Evolutionary conservation across 495 filamentous ascomycete genomes (phyloP), one percentile per base, ranked within the genome.

Genomic region (Xylaria acuta): DNA sequence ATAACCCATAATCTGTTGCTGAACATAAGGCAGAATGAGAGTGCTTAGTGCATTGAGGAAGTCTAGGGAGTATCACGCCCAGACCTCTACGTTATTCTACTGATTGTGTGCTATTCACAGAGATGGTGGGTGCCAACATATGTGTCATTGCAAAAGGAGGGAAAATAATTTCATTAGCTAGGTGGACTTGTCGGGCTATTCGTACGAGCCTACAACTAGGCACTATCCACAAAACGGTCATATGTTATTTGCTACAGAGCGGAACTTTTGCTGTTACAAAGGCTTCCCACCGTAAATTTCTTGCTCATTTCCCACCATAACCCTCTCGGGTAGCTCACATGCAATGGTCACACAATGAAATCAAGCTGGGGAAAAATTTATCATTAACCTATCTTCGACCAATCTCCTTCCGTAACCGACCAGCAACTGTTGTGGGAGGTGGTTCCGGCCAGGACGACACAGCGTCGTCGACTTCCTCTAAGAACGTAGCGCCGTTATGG

Each of bases 391-490:
- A 87, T 72, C 80, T 77, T 75, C 87, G 83, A 36, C 86, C 87
- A 53, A 87, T 77, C 75, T 93, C 92, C 79, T 87, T 89, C 75
- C 91, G 87, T 74, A 95, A 82, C 80, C 93, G 88, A 66, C 88
- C 94, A 64, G 91, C 90, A 68, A 91, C 91, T 67, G 91, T 90
- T 36, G 88, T 84, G 30, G 92, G 87, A 47, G 86, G 82, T 45
- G 89, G 86, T 64, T 93, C 92, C 14, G 94, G 94, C 95, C 95
- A 98, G 38, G 88, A 88, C 30, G 84, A 84, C 12, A 94, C 92
- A 30, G 91, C 90, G 79, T 94, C 92, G 69, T 93, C 90, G 53
- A 95, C 90, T 83, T 96, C 93, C 78, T 97, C 94, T 71, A 97
- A 77, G 80, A 98, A 98, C 3, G 90, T 92, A 5, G 84, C 88